Evolutionary conservation across 2,329 filamentous ascomycete species (phyloP), one percentile per base, ranked within the genome.

Genomic region (Beauveria sp.): DNA sequence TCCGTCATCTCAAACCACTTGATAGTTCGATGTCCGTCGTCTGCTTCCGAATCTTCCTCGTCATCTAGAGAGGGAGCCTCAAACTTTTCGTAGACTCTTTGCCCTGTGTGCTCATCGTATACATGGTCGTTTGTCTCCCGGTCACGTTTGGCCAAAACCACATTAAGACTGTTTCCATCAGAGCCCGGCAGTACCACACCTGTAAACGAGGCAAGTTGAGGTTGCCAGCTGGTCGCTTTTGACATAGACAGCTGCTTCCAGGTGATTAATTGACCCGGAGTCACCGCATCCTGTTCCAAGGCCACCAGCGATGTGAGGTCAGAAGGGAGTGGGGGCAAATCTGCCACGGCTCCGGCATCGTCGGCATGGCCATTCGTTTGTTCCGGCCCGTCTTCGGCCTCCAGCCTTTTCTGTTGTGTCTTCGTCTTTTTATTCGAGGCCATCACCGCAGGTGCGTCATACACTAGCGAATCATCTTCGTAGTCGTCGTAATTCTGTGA

Each of bases 81-180:
- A 65, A 96, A 95, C 62, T 86, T 89, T 64, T 82, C 86, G 67
- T 93, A 96, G 10, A 91, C 74, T 10, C 91, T 82, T 64, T 88
- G 79, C 0, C 91, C 91, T 0, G 88, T 87, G 45, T 81, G 74
- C 12, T 85, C 80, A 66, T 93, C 86, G 65, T 86, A 86, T 20
- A 75, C 71, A 67, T 83, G 87, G 64, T 86, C 77, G 58, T 80
- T 82, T 5, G 80, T 73, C 14, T 81, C 74, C 53, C 87, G 77
- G 69, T 96, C 89, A 30, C 89, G 83, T 64, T 81, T 81, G 2
- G 91, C 90, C 3, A 96, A 79, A 12, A 81, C 78, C 5, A 96
- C 75, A 24, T 80, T 77, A 18, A 96, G 64, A 1, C 70, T 75
- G 4, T 83, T 79, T 1, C 83, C 80, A 22, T 78, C 75, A 0